Base-by-base conservation (phyloP, 192 early-diverging fungal species). In the Obelidium mucronatum region DNA sequence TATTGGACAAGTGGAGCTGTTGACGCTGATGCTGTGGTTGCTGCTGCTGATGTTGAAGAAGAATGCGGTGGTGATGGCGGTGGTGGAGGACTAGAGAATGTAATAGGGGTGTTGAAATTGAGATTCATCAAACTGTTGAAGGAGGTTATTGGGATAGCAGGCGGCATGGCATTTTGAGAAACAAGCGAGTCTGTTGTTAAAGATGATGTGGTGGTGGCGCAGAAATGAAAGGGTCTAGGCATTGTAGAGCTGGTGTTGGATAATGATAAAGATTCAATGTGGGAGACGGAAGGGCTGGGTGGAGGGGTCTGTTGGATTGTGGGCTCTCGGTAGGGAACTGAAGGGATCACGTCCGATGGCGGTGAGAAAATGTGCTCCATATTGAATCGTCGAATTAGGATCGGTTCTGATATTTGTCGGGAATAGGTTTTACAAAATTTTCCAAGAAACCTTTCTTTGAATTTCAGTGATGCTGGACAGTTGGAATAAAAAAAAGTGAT, bases 1-100 rank as follows among this genome's bases (percentile, higher is more conserved):
- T 74, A 74, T 1, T 31, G 19, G 40, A 74, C 39, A 2, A 40
- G 37, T 42, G 67, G 60, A n/a, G 24, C 44, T 6, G 59, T 15
- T 13, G 6, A 13, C 11, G 31, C 15, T 19, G n/a, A n/a, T n/a
- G n/a, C n/a, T n/a, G n/a, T n/a, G n/a, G 22, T 61, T 11, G 60
- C n/a, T n/a, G n/a, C n/a, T n/a, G n/a, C n/a, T n/a, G n/a, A n/a
- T n/a, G n/a, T n/a, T n/a, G n/a, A n/a, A n/a, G n/a, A n/a, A n/a
- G n/a, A n/a, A n/a, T n/a, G n/a, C n/a, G n/a, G n/a, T 61, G 28
- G 13, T 19, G 28, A 13, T 61, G 13, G 13, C 28, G 13, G 60
- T 28, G 60, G 22, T 31, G 13, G 60, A 13, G 60, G 13, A 6
- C 42, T 64, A 1, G 73, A 37, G 56, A 64, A 52, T 11, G 48